phyloP scores from a whole-genome alignment of 805 yeast species.

The Yarrowia keelungensis region DNA sequence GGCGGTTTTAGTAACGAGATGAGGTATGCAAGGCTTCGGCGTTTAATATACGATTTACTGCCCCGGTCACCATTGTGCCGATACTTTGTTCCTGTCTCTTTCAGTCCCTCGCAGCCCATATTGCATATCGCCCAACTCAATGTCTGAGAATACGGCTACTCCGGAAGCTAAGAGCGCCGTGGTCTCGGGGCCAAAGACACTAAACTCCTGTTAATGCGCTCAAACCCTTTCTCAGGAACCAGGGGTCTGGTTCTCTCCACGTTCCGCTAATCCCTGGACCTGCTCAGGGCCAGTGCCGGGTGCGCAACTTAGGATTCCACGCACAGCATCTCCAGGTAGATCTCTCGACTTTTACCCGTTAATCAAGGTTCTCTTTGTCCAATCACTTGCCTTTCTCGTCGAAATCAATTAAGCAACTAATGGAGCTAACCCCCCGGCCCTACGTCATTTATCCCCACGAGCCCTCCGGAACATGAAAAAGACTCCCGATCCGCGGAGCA shows the following conservation, averaged over 20 bases:
- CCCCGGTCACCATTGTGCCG: background rate
- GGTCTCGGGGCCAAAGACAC: constrained; percentile 2
- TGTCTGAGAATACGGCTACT: constrained; percentile 3
- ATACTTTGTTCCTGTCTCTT: constrained; percentile 17
- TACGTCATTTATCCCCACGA: background rate
- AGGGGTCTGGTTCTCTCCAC: background rate
- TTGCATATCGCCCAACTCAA: constrained; percentile 20
- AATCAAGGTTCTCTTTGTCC: constrained; percentile 12
- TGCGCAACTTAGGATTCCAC: background rate
- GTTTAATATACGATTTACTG: background rate
- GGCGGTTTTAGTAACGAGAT: background rate
- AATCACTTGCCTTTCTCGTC: constrained; percentile 9
- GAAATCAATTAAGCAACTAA: constrained; percentile 10
- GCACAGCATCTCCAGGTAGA: constrained; percentile 5
- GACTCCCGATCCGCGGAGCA: constrained; percentile 2
- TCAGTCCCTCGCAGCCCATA: background rate
- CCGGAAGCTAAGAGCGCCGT: background rate
- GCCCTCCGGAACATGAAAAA: background rate
- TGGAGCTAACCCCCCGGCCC: background rate
- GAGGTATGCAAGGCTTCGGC: constrained; percentile 8
- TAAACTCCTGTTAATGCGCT: background rate
- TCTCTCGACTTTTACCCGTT: background rate
- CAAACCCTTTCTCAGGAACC: constrained; percentile 1
- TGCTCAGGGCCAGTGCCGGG: background rate
- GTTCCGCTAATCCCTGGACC: background rate